Conservation (phyloP, 2,329 filamentous ascomycete genomes). For the Penicillium sp. region DNA sequence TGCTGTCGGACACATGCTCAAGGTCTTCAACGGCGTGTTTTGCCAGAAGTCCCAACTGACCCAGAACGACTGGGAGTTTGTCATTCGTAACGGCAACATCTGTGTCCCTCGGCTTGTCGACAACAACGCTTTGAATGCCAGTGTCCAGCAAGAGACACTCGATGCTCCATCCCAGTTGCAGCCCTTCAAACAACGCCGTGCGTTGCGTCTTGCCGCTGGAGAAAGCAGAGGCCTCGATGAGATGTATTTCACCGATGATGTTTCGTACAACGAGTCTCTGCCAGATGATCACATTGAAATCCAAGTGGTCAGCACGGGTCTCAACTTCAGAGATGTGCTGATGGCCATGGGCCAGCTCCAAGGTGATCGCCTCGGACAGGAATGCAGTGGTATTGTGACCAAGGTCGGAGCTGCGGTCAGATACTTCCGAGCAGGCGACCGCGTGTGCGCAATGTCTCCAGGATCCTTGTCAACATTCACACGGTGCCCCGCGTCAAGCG, state of each 20-base stretch:
- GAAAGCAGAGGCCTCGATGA: constrained; percentile 22
- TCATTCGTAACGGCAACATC: constrained; percentile 21
- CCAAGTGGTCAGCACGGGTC: constrained; percentile 19
- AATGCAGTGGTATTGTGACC: constrained; percentile 41
- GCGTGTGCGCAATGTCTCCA: constrained; percentile 43
- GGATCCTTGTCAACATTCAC: constrained; percentile 32
- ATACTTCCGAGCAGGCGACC: constrained; percentile 41
- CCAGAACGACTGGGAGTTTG: constrained; percentile 25
- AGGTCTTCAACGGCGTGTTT: constrained; percentile 20
- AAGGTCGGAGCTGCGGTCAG: constrained; percentile 29
- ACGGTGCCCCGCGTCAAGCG: constrained; percentile 31
- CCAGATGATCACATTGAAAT: constrained; percentile 26
- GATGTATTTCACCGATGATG: constrained; percentile 31
- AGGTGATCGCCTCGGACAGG: constrained; percentile 38
- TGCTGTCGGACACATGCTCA: constrained; percentile 19
- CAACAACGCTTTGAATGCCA: constrained; percentile 21
- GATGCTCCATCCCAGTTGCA: constrained; percentile 24
- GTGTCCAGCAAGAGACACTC: constrained; percentile 24
- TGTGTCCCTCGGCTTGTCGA: constrained; percentile 24
- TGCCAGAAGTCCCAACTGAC: constrained; percentile 19
- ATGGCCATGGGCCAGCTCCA: constrained; percentile 40
- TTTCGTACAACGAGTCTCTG: constrained; percentile 8
- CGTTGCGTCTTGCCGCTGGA: constrained; percentile 23
- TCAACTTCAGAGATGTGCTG: constrained; percentile 47
- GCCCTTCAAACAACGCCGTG: constrained; percentile 24